Base-by-base conservation (phyloP, 1,284 basidiomycete genomes). In the Trichosporon asahii region DNA sequence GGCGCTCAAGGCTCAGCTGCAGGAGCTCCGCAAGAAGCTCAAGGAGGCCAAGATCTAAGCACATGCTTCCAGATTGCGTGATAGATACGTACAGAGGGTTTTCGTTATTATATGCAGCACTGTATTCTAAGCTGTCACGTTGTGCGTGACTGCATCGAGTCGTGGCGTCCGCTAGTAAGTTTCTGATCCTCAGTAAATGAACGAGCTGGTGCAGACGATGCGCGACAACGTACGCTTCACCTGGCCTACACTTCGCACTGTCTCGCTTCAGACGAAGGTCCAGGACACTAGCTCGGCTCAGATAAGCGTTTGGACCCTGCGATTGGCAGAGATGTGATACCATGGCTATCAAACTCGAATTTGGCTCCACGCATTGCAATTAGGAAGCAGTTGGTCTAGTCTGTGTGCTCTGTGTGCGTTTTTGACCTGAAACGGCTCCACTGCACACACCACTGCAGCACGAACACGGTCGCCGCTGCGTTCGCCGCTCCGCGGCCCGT, bases 1-100 rank as follows among this genome's bases (percentile, higher is more conserved):
- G 83, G 80, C 80, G 73, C 76, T 89, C 74, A 90, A 95, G 82
- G 86, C 84, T 27, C 87, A 90, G 79, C 87, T 95, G 64, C 88
- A 88, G 35, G 86, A 84, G 49, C 76, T 84, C 68, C 76, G 78
- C 67, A 82, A 83, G 76, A 81, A 77, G 75, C 68, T 82, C 66
- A 82, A 81, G 76, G 79, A 71, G 67, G 68, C 69, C 4, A 72
- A 74, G 71, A 70, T 74, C 57, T 72, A 65, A 61, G n/a, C 55
- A 18, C 27, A 21, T 21, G 15, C 29, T 33, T 9, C 15, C 4
- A 33, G 57, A 61, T 61, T 18, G 57, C 57, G 57, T 61, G 57
- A 31, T 61, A 61, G 57, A 61, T 18, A n/a, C 57, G 57, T 61
- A 61, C 57, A 61, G 29, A 12, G 57, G 57, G 29, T 33, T 61